Evolutionary conservation across 1,284 basidiomycete species (phyloP), one percentile per base, ranked within the genome.

Genomic region (Cystobasidium pallidum): DNA sequence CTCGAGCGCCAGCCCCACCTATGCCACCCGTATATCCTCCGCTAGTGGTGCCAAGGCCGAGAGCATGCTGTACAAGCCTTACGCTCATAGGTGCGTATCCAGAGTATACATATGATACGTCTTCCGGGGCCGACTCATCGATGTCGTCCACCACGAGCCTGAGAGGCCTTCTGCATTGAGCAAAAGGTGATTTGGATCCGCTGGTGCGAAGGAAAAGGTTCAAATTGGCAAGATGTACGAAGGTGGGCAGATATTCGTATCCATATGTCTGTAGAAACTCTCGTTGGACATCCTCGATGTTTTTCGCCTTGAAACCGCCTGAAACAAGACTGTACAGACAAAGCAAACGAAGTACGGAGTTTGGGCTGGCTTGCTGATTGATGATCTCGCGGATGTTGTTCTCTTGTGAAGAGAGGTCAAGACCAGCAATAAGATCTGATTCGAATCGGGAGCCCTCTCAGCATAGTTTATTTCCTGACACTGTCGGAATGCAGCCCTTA

Each of bases 1-100:
- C 75, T 66, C 65, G 76, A 57, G 79, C 74, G 30, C 79, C 77
- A 64, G 81, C 83, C 45, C 79, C 79, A 47, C 73, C 77, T 17
- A 87, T 78, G 85, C 85, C 80, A 83, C 86, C 76, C 86, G 86
- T 41, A 83, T 84, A 68, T 1, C 80, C 81, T 57, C 89, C 87
- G 77, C 89, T 90, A 64, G 90, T 90, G 81, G 93, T 32, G n/a
- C 68, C 68, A 7, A 71, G 36, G 93, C 83, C 96, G 90, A 58
- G 89, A 88, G 28, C 86, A 77, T 91, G 95, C 81, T 99, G 95
- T 7, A 98, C 89, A 1, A 99, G 85, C 13, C 96, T 88, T 7
- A 97, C 82, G 78, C 90, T 92, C 75, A 98, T 86, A 13, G 96
- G 96, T 1, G 96, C 94, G 81, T 94, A 99, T 10, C 96, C 96